Evolutionary conservation across 2,329 filamentous ascomycete species (phyloP).

Genomic region (Fragosphaeria purpurea): DNA sequence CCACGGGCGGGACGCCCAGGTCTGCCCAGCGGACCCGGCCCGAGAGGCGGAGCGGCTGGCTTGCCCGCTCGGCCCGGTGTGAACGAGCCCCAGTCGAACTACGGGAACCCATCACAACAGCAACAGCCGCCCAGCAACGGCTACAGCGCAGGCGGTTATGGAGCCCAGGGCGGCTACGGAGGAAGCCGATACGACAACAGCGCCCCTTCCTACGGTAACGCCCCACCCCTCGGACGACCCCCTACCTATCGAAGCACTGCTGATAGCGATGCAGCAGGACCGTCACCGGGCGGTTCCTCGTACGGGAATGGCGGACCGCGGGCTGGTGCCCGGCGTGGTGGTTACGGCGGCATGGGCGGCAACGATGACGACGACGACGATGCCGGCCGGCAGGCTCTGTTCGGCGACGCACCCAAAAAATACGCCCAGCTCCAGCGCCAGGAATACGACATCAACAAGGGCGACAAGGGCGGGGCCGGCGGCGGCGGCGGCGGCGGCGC

Average conservation of each 20-base stretch:
- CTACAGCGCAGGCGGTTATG: slow-evolving; percentile 45
- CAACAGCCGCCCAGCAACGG: slow-evolving; percentile 25
- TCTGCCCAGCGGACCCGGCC: slow-evolving; percentile 27
- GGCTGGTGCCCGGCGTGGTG: slow-evolving; percentile 33
- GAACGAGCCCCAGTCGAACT: slow-evolving; percentile 4
- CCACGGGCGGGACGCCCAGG: slow-evolving; percentile 18
- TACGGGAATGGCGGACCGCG: slow-evolving; percentile 4
- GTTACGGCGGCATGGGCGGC: slow-evolving; percentile 51
- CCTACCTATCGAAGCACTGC: slow-evolving; percentile 12
- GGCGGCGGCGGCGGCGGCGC: slow-evolving; percentile 1
- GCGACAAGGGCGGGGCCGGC: slow-evolving; percentile 48
- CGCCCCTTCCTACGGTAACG: slow-evolving; percentile 14
- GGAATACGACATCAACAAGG: slow-evolving; percentile 40
- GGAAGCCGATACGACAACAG: slow-evolving; percentile 41
- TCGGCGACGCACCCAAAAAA: slow-evolving; percentile 43
- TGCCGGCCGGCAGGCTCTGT: slow-evolving; percentile 52
- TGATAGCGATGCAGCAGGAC: slow-evolving; percentile 6
- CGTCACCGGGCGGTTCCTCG: slow-evolving; percentile 19
- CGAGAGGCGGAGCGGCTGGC: slow-evolving; percentile 17
- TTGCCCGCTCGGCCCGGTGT: slow-evolving; percentile 27
- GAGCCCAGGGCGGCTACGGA: slow-evolving; percentile 40
- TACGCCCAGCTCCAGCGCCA: slow-evolving; percentile 27
- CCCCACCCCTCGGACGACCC: slow-evolving; percentile 8
- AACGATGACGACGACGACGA: slow-evolving; percentile 32
- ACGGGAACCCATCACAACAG: slow-evolving; percentile 11